Percentiles rank a stretch among this genome's conserved stretches.
Evolutionary conservation across 768 basidiomycete species (phyloP).

Genomic region (Collybia nuda): DNA sequence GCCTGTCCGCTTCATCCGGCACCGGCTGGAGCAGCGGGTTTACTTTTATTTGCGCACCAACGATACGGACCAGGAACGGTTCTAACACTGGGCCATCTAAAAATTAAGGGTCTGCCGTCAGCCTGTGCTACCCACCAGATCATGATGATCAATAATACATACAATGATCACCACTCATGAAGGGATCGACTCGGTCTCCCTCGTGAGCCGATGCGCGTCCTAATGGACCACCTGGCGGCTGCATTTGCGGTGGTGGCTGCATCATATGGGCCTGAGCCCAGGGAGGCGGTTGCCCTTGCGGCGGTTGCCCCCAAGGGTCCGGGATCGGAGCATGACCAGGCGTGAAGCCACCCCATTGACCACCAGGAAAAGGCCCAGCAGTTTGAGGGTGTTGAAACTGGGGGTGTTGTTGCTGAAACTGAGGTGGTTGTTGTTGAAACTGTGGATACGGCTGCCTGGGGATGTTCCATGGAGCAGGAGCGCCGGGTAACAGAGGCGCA

Average conservation of each 20-base stretch:
- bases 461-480: not conserved
- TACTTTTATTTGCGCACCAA: slow-evolving; percentile 45
- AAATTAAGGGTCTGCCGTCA: not conserved
- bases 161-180: slow-evolving; percentile 19
- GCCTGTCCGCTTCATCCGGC: slow-evolving; percentile 38
- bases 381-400: not conserved
- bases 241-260: not conserved
- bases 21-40: slow-evolving; percentile 63
- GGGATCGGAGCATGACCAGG: slow-evolving; percentile 2
- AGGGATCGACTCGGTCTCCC: slow-evolving; percentile 15
- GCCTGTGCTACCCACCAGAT: not conserved
- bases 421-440: slow-evolving; percentile 1
- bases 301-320: not conserved
- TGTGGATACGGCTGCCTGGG: not conserved
- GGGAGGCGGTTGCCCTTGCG: not conserved
- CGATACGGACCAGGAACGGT: slow-evolving; percentile 52
- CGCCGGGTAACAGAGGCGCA: not conserved
- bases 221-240: not conserved
- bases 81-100: slow-evolving; percentile 72
- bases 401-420: not conserved
- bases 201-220: slow-evolving; percentile 7
- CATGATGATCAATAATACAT: not conserved
- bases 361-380: not conserved
- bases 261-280: slow-evolving; percentile 3
- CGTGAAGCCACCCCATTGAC: not conserved